Conservation (phyloP, 2,329 filamentous ascomycete species). For the Talaromyces marneffei region DNA sequence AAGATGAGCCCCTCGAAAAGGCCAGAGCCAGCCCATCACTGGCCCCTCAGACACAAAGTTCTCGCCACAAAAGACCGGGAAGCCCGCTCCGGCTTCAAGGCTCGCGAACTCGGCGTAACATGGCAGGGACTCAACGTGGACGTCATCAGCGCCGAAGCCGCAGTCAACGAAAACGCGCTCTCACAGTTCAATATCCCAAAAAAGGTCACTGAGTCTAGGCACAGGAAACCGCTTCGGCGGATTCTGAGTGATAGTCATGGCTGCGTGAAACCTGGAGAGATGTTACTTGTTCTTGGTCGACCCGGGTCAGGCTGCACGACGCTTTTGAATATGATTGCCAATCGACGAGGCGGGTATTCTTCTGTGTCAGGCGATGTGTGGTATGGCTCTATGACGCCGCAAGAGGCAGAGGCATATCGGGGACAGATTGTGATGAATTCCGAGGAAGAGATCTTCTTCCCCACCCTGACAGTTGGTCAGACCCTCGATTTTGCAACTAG, state of each 20-base stretch:
- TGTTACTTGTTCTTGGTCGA: slow-evolving; percentile 63
- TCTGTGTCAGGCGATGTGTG: slow-evolving; percentile 54
- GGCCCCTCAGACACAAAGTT: slow-evolving; percentile 47
- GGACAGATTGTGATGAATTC: slow-evolving; percentile 55
- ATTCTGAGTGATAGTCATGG: slow-evolving; percentile 62
- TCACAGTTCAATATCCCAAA: slow-evolving; percentile 54
- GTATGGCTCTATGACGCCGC: slow-evolving; percentile 45
- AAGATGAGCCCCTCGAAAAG: background rate
- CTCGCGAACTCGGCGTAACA: slow-evolving; percentile 55
- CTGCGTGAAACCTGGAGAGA: slow-evolving; percentile 66
- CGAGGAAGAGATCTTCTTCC: slow-evolving; percentile 50
- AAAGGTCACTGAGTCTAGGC: slow-evolving; percentile 48
- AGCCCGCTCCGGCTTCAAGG: slow-evolving; percentile 42
- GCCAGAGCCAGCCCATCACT: slow-evolving; percentile 29
- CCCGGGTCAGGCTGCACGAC: slow-evolving; percentile 68
- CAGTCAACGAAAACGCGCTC: slow-evolving; percentile 60
- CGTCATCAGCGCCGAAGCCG: slow-evolving; percentile 55
- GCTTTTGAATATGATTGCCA: slow-evolving; percentile 63
- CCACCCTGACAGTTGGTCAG: slow-evolving; percentile 46
- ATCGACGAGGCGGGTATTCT: slow-evolving; percentile 55
- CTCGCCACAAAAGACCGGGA: slow-evolving; percentile 42
- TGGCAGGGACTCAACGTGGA: slow-evolving; percentile 61
- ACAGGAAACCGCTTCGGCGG: slow-evolving; percentile 54
- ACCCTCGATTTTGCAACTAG: slow-evolving; percentile 53
- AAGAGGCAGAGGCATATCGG: slow-evolving; percentile 44